Evolutionary conservation across 2,329 filamentous ascomycete species (phyloP).

Genomic region (Diaporthe capsici): DNA sequence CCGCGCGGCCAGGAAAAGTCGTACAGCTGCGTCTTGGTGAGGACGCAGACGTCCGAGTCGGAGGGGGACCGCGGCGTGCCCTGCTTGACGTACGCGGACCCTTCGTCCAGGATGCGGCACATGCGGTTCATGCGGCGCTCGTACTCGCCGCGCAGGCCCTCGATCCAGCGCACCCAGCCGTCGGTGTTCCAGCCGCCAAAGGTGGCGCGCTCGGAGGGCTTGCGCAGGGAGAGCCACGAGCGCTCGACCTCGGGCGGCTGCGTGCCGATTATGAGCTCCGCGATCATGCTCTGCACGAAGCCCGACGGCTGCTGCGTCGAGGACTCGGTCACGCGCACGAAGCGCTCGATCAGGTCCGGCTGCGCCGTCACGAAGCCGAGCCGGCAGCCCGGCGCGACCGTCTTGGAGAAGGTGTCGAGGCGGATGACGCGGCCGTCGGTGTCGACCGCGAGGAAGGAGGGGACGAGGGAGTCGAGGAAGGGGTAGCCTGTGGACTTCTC

Average conservation of each 20-base stretch:
- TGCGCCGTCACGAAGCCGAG: constrained; percentile 93
- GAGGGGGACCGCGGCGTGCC: constrained; percentile 60
- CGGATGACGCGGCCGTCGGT: constrained; percentile 89
- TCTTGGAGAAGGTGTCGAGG: constrained; percentile 95
- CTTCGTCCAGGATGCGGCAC: constrained; percentile 79
- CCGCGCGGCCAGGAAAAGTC: constrained; percentile 85
- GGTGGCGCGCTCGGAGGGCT: constrained; percentile 61
- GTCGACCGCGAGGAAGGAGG: constrained; percentile 86
- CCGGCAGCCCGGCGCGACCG: constrained; percentile 88
- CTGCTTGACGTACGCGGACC: constrained; percentile 75
- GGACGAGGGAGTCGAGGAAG: constrained; percentile 87
- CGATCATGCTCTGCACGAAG: constrained; percentile 88
- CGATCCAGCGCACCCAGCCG: constrained; percentile 94
- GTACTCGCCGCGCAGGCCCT: constrained; percentile 85
- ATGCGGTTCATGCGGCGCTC: constrained; percentile 87
- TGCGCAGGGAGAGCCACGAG: constrained; percentile 59
- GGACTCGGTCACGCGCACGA: constrained; percentile 81
- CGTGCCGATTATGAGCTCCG: constrained; percentile 81
- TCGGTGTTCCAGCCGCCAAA: constrained; percentile 80
- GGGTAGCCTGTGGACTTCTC: constrained; percentile 72
- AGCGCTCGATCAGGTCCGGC: constrained; percentile 81
- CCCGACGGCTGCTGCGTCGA: constrained; percentile 88
- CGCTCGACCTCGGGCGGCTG: constrained; percentile 65
- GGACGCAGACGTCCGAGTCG: constrained; percentile 79
- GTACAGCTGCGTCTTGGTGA: constrained; percentile 81